A percentile compares a stretch with the other conserved stretches of the same genome.
Conservation (phyloP, 306 rosid species). For the Fagus sylvatica region DNA sequence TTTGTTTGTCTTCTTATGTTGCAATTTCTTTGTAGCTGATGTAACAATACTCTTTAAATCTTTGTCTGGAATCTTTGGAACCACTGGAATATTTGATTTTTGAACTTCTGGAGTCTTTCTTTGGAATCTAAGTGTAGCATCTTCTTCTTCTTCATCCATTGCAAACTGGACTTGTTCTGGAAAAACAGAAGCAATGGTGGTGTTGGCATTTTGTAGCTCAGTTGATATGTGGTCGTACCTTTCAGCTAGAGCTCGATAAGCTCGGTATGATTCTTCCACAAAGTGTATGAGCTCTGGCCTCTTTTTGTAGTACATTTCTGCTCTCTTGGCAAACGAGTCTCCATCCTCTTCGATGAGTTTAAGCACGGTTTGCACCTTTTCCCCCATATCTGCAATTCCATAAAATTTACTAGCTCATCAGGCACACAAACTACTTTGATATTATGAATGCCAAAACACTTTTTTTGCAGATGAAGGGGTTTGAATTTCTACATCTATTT, state of each 20-base stretch:
- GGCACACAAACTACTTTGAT: slow-evolving; percentile 7
- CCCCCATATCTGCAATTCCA: slow-evolving; percentile 83
- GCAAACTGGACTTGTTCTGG: slow-evolving; percentile 86
- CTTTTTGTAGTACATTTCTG: slow-evolving; percentile 93
- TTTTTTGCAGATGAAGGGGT: background rate
- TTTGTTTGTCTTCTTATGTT: slow-evolving; percentile 33
- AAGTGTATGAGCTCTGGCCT: slow-evolving; percentile 86
- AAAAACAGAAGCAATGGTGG: slow-evolving; percentile 80
- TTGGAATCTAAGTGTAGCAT: slow-evolving; percentile 30
- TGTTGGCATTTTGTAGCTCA: slow-evolving; percentile 96
- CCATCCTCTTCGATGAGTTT: slow-evolving; percentile 81
- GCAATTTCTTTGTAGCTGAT: slow-evolving; percentile 46
- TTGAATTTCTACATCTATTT: background rate
- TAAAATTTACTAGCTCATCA: slow-evolving; percentile 14
- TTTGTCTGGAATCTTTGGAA: slow-evolving; percentile 61
- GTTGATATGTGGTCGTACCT: slow-evolving; percentile 91
- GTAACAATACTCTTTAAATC: slow-evolving; percentile 52
- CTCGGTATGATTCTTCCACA: slow-evolving; percentile 82
- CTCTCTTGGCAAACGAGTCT: slow-evolving; percentile 95
- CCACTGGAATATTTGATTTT: slow-evolving; percentile 51
- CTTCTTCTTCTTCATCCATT: slow-evolving; percentile 88
- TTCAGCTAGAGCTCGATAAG: slow-evolving; percentile 89
- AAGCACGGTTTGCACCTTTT: slow-evolving; percentile 59
- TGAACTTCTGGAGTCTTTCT: slow-evolving; percentile 45
- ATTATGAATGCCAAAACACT: background rate